phyloP scores from a whole-genome alignment of 192 early-diverging fungal species.

The Funneliformis mosseae region DNA sequence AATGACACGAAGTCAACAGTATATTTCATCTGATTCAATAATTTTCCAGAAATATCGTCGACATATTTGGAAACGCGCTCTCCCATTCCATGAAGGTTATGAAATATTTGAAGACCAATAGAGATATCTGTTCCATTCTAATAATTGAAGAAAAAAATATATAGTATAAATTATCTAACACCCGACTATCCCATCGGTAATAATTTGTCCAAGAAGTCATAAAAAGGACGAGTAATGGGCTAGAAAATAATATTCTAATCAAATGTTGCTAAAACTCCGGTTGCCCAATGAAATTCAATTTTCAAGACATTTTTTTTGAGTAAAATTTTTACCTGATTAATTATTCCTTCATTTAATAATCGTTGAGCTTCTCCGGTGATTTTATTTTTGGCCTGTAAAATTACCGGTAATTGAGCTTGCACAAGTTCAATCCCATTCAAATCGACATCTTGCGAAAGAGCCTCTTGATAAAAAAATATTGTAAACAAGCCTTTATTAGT shows the following conservation, averaged over 20 bases:
- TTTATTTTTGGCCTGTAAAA: constrained; percentile 46
- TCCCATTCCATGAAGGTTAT: constrained; percentile 52
- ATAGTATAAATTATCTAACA: background rate
- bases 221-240: background rate
- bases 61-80: constrained; percentile 44
- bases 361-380: constrained; percentile 54
- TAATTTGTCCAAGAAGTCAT: too few relatives aligned
- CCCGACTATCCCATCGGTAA: background rate
- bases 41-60: constrained; percentile 40
- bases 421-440: constrained; percentile 69
- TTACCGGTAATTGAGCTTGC: constrained; percentile 52
- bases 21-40: constrained; percentile 50
- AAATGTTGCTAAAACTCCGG: background rate
- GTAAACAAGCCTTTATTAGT: background rate
- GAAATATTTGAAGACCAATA: constrained; percentile 55
- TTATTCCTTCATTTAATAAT: constrained; percentile 54
- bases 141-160: background rate
- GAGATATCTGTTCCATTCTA: constrained; percentile 55
- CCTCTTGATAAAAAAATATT: constrained; percentile 39
- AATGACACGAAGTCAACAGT: constrained; percentile 52
- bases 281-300: too few relatives aligned
- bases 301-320: too few relatives aligned
- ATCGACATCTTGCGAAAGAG: constrained; percentile 58
- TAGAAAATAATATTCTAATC: background rate
- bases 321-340: constrained; percentile 17